Evolutionary conservation across 768 basidiomycete genomes (phyloP).

Genomic region (Daedaleopsis nitida): DNA sequence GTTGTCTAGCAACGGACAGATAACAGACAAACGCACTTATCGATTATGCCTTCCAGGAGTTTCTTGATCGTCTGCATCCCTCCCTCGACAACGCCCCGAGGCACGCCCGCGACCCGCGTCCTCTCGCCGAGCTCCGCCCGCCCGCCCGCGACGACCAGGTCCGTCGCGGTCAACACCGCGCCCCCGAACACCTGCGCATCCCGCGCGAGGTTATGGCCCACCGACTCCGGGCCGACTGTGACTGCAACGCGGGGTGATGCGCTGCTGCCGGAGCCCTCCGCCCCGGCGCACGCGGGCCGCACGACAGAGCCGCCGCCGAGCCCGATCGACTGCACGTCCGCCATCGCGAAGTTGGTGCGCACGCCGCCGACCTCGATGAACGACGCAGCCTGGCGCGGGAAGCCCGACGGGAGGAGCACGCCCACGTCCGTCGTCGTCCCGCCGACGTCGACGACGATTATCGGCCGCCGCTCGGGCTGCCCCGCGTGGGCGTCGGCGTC

Average conservation of each 20-base stretch:
- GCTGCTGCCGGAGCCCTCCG: too few species aligned
- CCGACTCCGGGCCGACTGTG: slow-evolving; percentile 70
- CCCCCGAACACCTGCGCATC: slow-evolving; percentile 62
- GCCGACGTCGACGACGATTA: slow-evolving; percentile 63
- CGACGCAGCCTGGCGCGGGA: slow-evolving; percentile 64
- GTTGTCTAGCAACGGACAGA: too few species aligned
- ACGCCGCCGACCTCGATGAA: slow-evolving; percentile 64
- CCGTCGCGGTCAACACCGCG: slow-evolving; percentile 56
- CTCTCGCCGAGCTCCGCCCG: slow-evolving; percentile 31
- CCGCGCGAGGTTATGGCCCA: slow-evolving; percentile 53
- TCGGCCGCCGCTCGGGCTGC: slow-evolving; percentile 33
- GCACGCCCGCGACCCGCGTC: slow-evolving; percentile 21
- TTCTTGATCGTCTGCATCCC: slow-evolving; percentile 44
- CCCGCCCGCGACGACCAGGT: slow-evolving; percentile 50
- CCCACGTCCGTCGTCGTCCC: slow-evolving; percentile 71
- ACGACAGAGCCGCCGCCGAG: slow-evolving; percentile 67
- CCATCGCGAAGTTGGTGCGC: slow-evolving; percentile 61
- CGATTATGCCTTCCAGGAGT: slow-evolving; percentile 50
- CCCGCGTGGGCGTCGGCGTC: slow-evolving; percentile 23
- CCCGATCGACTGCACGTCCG: slow-evolving; percentile 58
- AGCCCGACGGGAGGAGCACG: slow-evolving; percentile 58
- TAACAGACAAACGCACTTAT: slow-evolving; percentile 41
- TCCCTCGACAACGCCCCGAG: slow-evolving; percentile 29
- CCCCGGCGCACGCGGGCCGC: slow-evolving; percentile 24
- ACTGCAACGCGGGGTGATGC: slow-evolving; percentile 33